These are phyloP conservation scores for Naganishia albida DNA, from an alignment of 1,284 basidiomycete genomes.

Conservation along the genomic window DNA sequence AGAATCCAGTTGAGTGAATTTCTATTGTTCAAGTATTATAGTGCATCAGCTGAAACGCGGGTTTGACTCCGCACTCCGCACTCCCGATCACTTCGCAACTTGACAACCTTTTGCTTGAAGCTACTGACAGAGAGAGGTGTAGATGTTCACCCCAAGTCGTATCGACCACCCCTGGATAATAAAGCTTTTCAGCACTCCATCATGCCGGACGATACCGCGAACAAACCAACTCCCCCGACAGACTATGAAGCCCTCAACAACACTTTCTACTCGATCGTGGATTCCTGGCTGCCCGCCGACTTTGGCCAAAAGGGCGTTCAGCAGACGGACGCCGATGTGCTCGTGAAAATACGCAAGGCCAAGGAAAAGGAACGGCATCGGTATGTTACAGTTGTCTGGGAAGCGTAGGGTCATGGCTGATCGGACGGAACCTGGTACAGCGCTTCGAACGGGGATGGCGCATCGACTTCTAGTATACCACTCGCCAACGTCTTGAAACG, in stretches of 20 bases:
- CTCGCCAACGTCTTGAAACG: slow-evolving; percentile 16
- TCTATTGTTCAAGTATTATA: too few species aligned
- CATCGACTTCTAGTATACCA: slow-evolving; percentile 13
- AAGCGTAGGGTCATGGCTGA: too few species aligned
- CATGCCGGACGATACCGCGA: background rate
- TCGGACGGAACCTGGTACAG: background rate
- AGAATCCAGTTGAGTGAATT: too few species aligned
- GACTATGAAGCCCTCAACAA: slow-evolving; percentile 29
- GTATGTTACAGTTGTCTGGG: background rate
- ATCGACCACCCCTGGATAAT: too few species aligned
- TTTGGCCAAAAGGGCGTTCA: slow-evolving; percentile 17
- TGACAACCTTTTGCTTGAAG: too few species aligned
- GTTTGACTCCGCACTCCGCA: too few species aligned
- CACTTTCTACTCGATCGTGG: slow-evolving; percentile 24
- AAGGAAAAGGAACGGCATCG: slow-evolving; percentile 24
- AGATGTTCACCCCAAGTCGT: too few species aligned
- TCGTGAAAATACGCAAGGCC: slow-evolving; percentile 18
- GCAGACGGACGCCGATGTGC: slow-evolving; percentile 17
- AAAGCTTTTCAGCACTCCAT: too few species aligned
- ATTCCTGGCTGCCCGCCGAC: slow-evolving; percentile 21
- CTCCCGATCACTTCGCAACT: background rate
- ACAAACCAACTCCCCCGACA: background rate
- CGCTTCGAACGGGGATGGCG: slow-evolving; percentile 1
- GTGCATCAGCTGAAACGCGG: too few species aligned
- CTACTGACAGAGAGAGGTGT: too few species aligned